Evolutionary conservation across 2,329 filamentous ascomycete genomes (phyloP), one percentile per base, ranked within the genome.

Genomic region (Rhynchosporium agropyri): DNA sequence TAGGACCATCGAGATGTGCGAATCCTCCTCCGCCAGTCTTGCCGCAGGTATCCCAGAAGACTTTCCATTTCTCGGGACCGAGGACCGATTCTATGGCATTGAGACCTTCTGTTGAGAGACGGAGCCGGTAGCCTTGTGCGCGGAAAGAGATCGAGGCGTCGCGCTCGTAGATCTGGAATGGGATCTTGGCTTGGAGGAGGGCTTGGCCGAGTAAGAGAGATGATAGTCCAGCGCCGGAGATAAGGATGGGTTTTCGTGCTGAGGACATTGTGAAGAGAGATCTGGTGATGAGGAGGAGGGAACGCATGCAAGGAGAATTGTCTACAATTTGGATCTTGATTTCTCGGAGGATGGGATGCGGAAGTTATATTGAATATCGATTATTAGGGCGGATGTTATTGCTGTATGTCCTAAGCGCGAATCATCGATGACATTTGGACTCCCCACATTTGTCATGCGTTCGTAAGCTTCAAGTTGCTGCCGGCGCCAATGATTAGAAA

Each of bases 11-110:
- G 29, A 85, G 75, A 0, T 75, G 73, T 0, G 75, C 73, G 64
- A 85, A 80, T 0, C 84, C 85, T 4, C 69, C 69, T 1, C 85
- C 85, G 8, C 81, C 84, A 0, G 86, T 89, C 69, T 87, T 85
- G 20, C 84, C 82, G 69, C 84, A 86, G 2, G 68, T 74, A 46
- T 83, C 79, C 80, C 83, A 87, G 75, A 88, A 88, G n/a, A 73
- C 77, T 43, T 79, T 67, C 70, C 80, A 88, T 0, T 68, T 71
- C 3, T 78, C 73, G 0, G 79, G 74, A 8, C 79, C 76, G 2
- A 89, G 80, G 0, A 83, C 84, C 0, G 80, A 77, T 67, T 89
- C 84, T 60, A 89, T 84, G 28, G 85, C 84, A 68, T 85, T 81
- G 0, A 88, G 76, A 0, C 84, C 84, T 67, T 85, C 79, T 0